Evolutionary conservation across 2,329 filamentous ascomycete species (phyloP).

Genomic region (Paracoccidioides lutzii): DNA sequence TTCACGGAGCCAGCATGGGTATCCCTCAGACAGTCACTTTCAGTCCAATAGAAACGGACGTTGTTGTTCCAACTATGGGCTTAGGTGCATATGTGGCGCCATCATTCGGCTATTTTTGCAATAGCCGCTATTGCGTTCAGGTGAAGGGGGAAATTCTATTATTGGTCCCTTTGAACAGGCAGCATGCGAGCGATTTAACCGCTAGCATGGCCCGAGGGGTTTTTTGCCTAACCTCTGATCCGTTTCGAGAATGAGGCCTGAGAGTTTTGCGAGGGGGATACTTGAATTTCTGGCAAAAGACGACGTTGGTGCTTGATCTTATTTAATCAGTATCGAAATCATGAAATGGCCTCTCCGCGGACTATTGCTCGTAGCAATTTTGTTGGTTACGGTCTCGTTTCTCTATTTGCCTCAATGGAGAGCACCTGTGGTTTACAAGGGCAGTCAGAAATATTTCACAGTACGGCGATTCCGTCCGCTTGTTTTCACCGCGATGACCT

Average conservation of each 20-base stretch:
- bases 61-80: neutral
- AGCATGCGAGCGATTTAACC: neutral
- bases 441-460: constrained; percentile 4
- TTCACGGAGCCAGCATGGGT: neutral
- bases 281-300: neutral
- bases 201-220: neutral
- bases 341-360: constrained; percentile 3
- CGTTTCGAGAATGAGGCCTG: too few species aligned
- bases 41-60: neutral
- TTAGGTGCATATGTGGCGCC: neutral
- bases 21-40: neutral
- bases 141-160: neutral
- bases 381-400: neutral
- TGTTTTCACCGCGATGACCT: too few species aligned
- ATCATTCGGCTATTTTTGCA: neutral
- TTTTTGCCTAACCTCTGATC: neutral
- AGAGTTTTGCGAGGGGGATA: neutral
- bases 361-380: neutral
- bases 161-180: neutral
- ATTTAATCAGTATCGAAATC: neutral
- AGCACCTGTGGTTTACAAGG: neutral
- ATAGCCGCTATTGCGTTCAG: neutral
- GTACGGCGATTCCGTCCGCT: neutral
- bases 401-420: neutral
- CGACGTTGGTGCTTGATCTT: neutral